Conservation (phyloP, 257 asterid genomes). For the Gentiana macrophylla region DNA sequence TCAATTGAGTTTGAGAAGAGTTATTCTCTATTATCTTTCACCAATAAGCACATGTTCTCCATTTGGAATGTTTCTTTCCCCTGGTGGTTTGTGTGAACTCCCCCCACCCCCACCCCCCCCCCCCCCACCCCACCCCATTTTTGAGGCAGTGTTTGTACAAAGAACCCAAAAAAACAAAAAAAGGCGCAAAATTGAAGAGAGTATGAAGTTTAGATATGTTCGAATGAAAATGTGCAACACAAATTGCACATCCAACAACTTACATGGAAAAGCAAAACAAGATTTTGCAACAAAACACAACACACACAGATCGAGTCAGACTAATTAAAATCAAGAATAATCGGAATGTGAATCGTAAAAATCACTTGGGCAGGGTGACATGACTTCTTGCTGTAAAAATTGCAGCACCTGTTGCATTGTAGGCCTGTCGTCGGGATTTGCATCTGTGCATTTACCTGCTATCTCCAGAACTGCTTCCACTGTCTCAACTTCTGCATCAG, state of each 20-base stretch:
- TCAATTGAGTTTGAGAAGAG: too few relatives aligned
- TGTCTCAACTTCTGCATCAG: conserved; percentile 59
- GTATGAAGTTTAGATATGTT: background rate
- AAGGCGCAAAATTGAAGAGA: too few relatives aligned
- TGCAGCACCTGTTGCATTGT: conserved; percentile 85
- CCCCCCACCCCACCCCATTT: too few relatives aligned
- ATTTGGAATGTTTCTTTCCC: too few relatives aligned
- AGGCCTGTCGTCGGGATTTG: conserved; percentile 77
- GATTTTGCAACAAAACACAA: background rate
- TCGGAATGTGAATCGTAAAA: conserved; percentile 81
- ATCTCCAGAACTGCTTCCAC: conserved; percentile 81
- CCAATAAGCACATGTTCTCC: too few relatives aligned
- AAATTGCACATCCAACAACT: conserved; percentile 3
- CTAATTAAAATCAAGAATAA: conserved; percentile 29
- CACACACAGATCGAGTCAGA: background rate
- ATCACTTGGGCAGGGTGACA: conserved; percentile 82
- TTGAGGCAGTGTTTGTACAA: too few relatives aligned
- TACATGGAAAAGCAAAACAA: background rate
- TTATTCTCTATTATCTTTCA: too few relatives aligned
- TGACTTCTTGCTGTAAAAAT: conserved; percentile 85
- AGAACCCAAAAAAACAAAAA: too few relatives aligned
- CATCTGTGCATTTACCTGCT: conserved; percentile 81
- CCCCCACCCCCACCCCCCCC: too few relatives aligned
- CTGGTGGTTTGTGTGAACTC: too few relatives aligned
- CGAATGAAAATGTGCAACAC: conserved; percentile 7